A percentile compares a stretch with the other conserved stretches of the same genome.
phyloP scores from a whole-genome alignment of 768 basidiomycete genomes.

The Xerocomellus chrysenteron region DNA sequence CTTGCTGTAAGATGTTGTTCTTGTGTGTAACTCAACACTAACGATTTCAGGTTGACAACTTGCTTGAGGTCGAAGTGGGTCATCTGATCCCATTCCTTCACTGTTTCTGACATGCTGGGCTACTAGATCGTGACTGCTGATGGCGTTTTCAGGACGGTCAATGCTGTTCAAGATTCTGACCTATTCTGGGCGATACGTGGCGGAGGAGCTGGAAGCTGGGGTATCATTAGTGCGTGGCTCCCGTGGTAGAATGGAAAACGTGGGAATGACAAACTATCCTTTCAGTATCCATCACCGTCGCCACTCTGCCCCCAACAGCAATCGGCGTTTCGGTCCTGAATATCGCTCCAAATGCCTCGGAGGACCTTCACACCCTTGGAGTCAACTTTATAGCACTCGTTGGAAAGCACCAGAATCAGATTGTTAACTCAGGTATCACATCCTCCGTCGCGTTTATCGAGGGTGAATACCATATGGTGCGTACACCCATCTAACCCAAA shows the following conservation, averaged over 20 bases:
- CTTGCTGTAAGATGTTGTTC: background rate
- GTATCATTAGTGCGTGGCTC: too few species aligned
- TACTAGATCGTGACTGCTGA: too few species aligned
- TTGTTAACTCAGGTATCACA: conserved; percentile 10
- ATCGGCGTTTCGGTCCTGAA: conserved; percentile 7
- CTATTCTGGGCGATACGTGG: too few species aligned
- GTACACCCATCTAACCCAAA: background rate
- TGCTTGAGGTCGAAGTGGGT: too few species aligned
- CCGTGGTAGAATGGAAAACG: too few species aligned
- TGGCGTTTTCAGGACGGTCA: too few species aligned
- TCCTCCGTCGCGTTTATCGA: background rate
- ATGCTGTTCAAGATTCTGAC: too few species aligned
- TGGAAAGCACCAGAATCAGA: conserved; percentile 17
- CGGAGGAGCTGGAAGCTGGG: too few species aligned
- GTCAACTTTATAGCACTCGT: conserved; percentile 17
- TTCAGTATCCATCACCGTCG: conserved; percentile 18
- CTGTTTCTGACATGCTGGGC: too few species aligned
- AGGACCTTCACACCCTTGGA: conserved; percentile 9
- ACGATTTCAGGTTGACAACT: too few species aligned
- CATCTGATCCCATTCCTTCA: too few species aligned
- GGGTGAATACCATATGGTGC: conserved; percentile 6
- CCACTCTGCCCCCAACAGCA: conserved; percentile 3
- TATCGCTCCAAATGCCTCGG: conserved; percentile 10
- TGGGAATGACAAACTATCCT: background rate
- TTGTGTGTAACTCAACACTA: background rate